Evolutionary conservation across 2,329 filamentous ascomycete genomes (phyloP).

Genomic region (Curvularia lunata): DNA sequence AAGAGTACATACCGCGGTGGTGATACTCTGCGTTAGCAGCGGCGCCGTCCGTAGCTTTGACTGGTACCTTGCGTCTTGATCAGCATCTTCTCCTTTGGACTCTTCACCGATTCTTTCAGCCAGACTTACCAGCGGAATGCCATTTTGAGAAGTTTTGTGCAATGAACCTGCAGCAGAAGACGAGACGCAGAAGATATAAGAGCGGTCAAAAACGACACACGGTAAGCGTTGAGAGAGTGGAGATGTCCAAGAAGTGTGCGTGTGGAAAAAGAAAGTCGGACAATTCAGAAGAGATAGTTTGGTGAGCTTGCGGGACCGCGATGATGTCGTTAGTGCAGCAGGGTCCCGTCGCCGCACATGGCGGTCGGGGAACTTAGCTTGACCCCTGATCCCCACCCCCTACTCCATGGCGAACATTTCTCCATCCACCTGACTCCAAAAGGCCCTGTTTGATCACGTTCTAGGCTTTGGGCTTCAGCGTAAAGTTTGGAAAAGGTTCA

Average conservation of each 20-base stretch:
- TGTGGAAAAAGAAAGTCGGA: constrained; percentile 12
- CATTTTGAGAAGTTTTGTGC: constrained; percentile 11
- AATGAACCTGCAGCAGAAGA: not conserved
- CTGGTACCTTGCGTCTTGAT: constrained; percentile 75
- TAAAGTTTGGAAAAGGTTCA: constrained; percentile 4
- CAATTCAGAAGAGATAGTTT: constrained; percentile 11
- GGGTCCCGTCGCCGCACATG: constrained; percentile 18
- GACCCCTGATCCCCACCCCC: constrained; percentile 13
- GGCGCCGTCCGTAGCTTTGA: constrained; percentile 79
- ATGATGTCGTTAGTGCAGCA: constrained; percentile 21
- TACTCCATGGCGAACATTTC: constrained; percentile 6
- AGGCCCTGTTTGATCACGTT: not conserved
- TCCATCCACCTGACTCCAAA: constrained; percentile 4
- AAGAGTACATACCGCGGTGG: constrained; percentile 68
- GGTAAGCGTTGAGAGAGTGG: constrained; percentile 8
- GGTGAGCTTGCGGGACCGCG: constrained; percentile 19
- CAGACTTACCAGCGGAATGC: constrained; percentile 17
- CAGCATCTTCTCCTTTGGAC: constrained; percentile 2
- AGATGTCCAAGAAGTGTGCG: constrained; percentile 9
- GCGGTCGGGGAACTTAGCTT: constrained; percentile 19
- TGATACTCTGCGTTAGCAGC: constrained; percentile 87
- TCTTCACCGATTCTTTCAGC: not conserved
- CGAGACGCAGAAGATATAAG: not conserved
- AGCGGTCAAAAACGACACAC: constrained; percentile 4
- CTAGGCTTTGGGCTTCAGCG: not conserved